Evolutionary conservation across 768 basidiomycete species (phyloP), one percentile per base, ranked within the genome.

Genomic region (Podaxis mareebaensis): DNA sequence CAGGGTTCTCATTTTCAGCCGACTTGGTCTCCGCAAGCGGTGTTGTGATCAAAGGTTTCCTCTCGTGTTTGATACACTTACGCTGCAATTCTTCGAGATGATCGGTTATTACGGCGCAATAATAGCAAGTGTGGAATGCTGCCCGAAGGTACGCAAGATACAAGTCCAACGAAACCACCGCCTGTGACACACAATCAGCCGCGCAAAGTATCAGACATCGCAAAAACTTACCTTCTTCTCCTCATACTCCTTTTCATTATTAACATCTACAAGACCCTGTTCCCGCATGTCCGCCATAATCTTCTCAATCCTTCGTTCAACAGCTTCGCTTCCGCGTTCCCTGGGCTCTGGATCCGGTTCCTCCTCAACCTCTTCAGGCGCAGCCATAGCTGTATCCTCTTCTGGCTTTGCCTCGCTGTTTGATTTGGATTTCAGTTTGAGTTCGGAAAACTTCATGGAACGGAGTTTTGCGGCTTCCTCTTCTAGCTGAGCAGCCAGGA

Each of bases 71-170:
- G 69, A 97, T 80, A 83, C 96, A 98, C 79, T 95, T 94, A 73
- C 94, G 87, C 76, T 95, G 90, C 70, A 99, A 83, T 81, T 97
- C 95, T 79, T 99, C 97, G 75, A 91, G 78, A 79, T 95, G 95
- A 78, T 96, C 91, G 74, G 89, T 91, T 68, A 93, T 86, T 73
- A 93, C 88, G 70, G 91, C 89, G 83, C 97, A 99, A 79, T 99
- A 99, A 79, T 96, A 99, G 85, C 97, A 97, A 72, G 93, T 89
- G 84, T 94, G 85, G 77, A 91, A 95, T 60, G 92, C 96, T 73
- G 88, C 84, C 68, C 97, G 93, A 72, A 99, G 80, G 78, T 97
- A 99, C 57, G 91, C 89, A 75, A 99, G 81, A 77, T 95, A 95
- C 75, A 96, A 80, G 79, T 99, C 97, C 76, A 98, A 84, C 70